phyloP scores from a whole-genome alignment of 768 basidiomycete species.

The Phaeotremella skinneri region DNA sequence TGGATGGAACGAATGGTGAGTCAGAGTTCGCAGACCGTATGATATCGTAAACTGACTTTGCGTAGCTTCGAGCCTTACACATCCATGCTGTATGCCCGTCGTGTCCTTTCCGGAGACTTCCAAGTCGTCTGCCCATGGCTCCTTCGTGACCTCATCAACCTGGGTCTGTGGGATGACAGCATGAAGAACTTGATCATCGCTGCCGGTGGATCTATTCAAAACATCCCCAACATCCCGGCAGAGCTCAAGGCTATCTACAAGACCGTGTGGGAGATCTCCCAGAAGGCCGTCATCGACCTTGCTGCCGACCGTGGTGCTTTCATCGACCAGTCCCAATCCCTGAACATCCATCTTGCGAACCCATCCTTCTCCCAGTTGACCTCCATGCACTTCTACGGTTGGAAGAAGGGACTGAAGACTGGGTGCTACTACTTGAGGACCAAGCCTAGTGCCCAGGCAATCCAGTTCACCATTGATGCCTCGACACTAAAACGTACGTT shows the following conservation, averaged over 20 bases:
- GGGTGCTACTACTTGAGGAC: slow-evolving; percentile 96
- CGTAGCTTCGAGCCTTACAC: slow-evolving; percentile 89
- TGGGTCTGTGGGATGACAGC: slow-evolving; percentile 91
- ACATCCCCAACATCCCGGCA: slow-evolving; percentile 80
- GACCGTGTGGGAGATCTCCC: slow-evolving; percentile 99
- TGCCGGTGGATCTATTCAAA: slow-evolving; percentile 74
- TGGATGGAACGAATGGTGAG: slow-evolving; percentile 85
- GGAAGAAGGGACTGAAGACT: slow-evolving; percentile 99
- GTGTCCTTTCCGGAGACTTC: slow-evolving; percentile 99
- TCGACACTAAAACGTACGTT: slow-evolving; percentile 57
- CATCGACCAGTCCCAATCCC: slow-evolving; percentile 92
- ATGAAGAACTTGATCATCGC: slow-evolving; percentile 99
- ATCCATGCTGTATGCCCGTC: slow-evolving; percentile 97
- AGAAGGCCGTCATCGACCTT: slow-evolving; percentile 97
- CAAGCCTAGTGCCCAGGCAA: slow-evolving; percentile 88
- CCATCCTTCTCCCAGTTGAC: slow-evolving; percentile 83
- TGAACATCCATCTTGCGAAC: slow-evolving; percentile 87
- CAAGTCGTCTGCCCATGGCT: slow-evolving; percentile 99
- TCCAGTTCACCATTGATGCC: slow-evolving; percentile 95
- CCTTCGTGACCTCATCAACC: slow-evolving; percentile 93
- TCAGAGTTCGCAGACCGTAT: background rate
- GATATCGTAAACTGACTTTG: background rate
- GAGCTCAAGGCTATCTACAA: slow-evolving; percentile 98
- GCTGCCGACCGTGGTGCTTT: slow-evolving; percentile 98
- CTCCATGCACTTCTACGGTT: slow-evolving; percentile 69